Conservation (phyloP, 73 alveolate genomes). For the Paramecium caudatum region DNA sequence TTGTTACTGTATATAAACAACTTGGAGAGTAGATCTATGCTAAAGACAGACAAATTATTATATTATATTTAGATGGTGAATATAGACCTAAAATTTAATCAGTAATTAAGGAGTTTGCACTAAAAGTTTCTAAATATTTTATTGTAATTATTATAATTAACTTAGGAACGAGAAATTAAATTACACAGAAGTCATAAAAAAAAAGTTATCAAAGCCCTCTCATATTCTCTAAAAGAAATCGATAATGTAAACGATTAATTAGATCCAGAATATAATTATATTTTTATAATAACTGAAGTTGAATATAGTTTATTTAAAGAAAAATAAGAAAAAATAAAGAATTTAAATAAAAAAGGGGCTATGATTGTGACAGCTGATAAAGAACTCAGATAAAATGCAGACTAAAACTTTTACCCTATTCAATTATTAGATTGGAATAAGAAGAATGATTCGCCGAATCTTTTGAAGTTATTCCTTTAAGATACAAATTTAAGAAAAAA, state of each 20-base stretch:
- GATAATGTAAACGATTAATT: not conserved
- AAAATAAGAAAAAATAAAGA: not conserved
- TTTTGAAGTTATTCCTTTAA: no score
- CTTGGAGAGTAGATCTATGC: not conserved
- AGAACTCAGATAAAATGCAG: no score
- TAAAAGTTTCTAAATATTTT: not conserved
- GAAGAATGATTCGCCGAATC: no score
- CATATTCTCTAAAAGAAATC: not conserved
- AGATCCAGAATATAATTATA: not conserved
- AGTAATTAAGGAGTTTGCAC: not conserved
- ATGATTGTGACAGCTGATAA: not conserved
- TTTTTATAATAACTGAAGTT: not conserved
- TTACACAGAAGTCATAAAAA: not conserved
- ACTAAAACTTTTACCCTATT: no score
- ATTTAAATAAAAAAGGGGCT: not conserved
- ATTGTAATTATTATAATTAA: not conserved
- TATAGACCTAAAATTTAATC: not conserved
- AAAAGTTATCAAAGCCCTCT: not conserved
- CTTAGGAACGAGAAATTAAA: not conserved
- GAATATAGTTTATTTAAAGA: not conserved
- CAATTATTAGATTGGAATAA: no score
- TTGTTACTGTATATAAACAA: not conserved
- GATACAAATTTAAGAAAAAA: no score
- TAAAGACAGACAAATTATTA: not conserved
- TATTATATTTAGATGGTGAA: not conserved